These are phyloP conservation scores for Nigrospora sphaerica DNA, from an alignment of 2,329 filamentous ascomycete species.

Conservation along the genomic window DNA sequence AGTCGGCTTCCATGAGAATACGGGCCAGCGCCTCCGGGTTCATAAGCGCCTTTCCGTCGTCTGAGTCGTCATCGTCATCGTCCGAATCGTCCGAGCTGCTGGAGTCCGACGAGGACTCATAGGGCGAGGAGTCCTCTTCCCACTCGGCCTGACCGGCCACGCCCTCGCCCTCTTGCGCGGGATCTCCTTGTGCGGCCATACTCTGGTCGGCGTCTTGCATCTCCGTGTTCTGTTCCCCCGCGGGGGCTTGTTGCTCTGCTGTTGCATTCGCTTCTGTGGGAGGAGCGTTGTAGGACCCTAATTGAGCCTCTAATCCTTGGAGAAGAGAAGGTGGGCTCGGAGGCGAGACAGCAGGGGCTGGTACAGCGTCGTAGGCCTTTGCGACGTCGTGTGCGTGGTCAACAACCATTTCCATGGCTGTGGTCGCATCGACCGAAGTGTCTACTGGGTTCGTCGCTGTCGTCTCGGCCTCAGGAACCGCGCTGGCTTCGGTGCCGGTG, in stretches of 20 bases:
- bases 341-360: conserved; percentile 9
- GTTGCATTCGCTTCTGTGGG: conserved; percentile 7
- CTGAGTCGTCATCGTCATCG: conserved; percentile 49
- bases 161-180: conserved; percentile 5
- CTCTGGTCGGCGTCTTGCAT: conserved; percentile 4
- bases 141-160: conserved; percentile 61
- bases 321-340: conserved; percentile 24
- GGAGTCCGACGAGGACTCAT: conserved; percentile 59
- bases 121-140: conserved; percentile 74
- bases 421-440: not conserved
- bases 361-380: not conserved
- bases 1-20: conserved; percentile 79
- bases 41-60: conserved; percentile 64
- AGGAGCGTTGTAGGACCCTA: conserved; percentile 19
- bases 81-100: conserved; percentile 53
- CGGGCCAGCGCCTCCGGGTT: conserved; percentile 77
- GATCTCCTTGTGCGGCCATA: not conserved
- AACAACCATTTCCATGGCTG: conserved; percentile 6
- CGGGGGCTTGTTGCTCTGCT: conserved; percentile 4
- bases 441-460: no score
- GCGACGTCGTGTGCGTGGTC: conserved; percentile 2
- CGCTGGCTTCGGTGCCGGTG: no score
- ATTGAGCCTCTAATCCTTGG: conserved; percentile 21
- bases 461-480: no score
- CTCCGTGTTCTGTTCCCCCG: conserved; percentile 8